A percentile compares a stretch with the other conserved stretches of the same genome.
These are phyloP conservation scores for Obba rivulosa DNA, from an alignment of 768 basidiomycete species.

Conservation along the genomic window DNA sequence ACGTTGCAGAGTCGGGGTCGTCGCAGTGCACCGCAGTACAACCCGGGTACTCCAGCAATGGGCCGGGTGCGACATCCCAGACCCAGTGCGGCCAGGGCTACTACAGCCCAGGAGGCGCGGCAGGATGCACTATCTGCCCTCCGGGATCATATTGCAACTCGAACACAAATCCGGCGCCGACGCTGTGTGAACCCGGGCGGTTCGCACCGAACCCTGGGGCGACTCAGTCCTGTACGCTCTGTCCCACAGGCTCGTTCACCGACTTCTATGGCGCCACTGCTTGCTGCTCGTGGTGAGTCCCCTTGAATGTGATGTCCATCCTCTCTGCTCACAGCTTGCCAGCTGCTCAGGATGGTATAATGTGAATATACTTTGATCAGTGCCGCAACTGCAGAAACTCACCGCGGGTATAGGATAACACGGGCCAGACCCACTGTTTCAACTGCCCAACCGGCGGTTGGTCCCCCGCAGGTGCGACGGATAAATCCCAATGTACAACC, in stretches of 20 bases:
- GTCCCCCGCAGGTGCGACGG: conserved; percentile 10
- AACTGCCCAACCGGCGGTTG: conserved; percentile 13
- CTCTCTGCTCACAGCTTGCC: neutral
- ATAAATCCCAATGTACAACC: conserved; percentile 7
- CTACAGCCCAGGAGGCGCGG: conserved; percentile 12
- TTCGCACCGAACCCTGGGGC: conserved; percentile 9
- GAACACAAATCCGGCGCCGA: conserved; percentile 6
- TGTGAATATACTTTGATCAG: neutral
- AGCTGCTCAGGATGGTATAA: conserved; percentile 18
- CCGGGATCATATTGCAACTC: conserved; percentile 16
- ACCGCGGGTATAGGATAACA: conserved; percentile 4
- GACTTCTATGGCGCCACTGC: conserved; percentile 10
- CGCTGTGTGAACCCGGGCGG: conserved; percentile 10
- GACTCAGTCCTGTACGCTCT: conserved; percentile 10
- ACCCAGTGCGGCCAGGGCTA: conserved; percentile 11
- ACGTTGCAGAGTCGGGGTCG: conserved; percentile 7
- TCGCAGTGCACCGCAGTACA: conserved; percentile 11
- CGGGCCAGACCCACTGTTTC: conserved; percentile 14
- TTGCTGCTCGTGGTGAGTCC: conserved; percentile 16
- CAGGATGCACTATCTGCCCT: conserved; percentile 14
- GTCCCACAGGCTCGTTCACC: conserved; percentile 14
- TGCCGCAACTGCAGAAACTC: neutral
- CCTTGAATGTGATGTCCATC: no score
- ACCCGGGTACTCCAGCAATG: conserved; percentile 15
- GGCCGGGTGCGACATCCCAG: conserved; percentile 10